phyloP scores from a whole-genome alignment of 345 rosid species.

The Hypericum perforatum region DNA sequence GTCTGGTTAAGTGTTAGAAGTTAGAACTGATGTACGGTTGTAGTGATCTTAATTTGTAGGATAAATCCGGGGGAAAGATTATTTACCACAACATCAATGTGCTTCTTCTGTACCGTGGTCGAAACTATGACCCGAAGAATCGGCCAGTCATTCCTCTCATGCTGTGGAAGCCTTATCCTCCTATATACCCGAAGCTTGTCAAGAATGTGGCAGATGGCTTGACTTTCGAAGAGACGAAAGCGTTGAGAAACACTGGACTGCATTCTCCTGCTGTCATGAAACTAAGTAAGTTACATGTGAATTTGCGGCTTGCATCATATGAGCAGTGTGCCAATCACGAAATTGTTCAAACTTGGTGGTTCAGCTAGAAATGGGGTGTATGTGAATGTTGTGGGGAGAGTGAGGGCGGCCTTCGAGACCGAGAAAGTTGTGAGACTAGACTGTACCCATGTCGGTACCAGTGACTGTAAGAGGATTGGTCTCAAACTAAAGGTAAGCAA shows the following conservation, averaged over 20 bases:
- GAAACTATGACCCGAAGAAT: conserved; percentile 60
- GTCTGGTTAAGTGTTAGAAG: neutral
- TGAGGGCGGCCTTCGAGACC: conserved; percentile 47
- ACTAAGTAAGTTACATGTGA: conserved; percentile 45
- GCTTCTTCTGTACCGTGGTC: conserved; percentile 61
- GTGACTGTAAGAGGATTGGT: conserved; percentile 82
- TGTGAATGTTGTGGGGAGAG: conserved; percentile 63
- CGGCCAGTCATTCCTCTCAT: conserved; percentile 64
- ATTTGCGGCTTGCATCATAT: neutral
- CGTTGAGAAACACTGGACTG: conserved; percentile 62
- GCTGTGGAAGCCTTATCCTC: conserved; percentile 92
- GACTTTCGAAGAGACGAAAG: conserved; percentile 80
- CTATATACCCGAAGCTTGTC: conserved; percentile 73
- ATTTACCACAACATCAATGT: conserved; percentile 54
- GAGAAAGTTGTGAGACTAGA: conserved; percentile 76
- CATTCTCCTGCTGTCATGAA: conserved; percentile 49
- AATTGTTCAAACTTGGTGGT: neutral
- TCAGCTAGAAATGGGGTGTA: conserved; percentile 92
- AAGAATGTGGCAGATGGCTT: conserved; percentile 65
- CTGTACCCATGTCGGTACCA: conserved; percentile 64
- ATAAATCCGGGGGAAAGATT: conserved; percentile 72
- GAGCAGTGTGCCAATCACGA: neutral
- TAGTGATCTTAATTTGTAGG: conserved; percentile 35
- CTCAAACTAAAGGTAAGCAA: conserved; percentile 60
- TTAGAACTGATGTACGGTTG: conserved; percentile 22